phyloP scores from a whole-genome alignment of 208 protist genomes.

The Naegleria gruberi region DNA sequence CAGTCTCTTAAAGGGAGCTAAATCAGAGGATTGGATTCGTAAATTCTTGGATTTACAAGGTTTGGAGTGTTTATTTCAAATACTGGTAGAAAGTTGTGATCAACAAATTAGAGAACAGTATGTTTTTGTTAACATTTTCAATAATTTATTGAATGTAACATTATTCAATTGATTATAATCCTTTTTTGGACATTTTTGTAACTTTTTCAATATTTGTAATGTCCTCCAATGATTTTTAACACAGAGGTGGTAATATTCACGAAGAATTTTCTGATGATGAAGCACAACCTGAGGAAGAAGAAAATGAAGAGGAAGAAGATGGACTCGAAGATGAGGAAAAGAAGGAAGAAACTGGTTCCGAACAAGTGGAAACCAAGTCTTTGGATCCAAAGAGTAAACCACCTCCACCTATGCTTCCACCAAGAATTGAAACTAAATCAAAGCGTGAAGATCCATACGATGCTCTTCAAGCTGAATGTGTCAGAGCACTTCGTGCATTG shows the following conservation, averaged over 20 bases:
- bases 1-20: background rate
- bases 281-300: background rate
- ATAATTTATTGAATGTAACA: too few relatives aligned
- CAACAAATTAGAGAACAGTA: background rate
- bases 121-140: background rate
- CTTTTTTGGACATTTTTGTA: background rate
- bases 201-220: background rate
- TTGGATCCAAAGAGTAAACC: background rate
- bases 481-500: background rate
- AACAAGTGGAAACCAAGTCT: background rate
- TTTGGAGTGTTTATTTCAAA: background rate
- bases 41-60: slow-evolving; percentile 6
- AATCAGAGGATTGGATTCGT: background rate
- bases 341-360: background rate
- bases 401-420: background rate
- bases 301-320: background rate
- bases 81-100: background rate
- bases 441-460: background rate
- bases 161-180: background rate
- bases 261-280: background rate
- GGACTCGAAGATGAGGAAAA: background rate
- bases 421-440: background rate
- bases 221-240: background rate
- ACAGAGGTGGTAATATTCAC: background rate
- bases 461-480: background rate